A percentile compares a stretch with the other conserved stretches of the same genome.
These are phyloP conservation scores for Biscogniauxia marginata DNA, from an alignment of 2,329 filamentous ascomycete genomes.

Conservation along the genomic window DNA sequence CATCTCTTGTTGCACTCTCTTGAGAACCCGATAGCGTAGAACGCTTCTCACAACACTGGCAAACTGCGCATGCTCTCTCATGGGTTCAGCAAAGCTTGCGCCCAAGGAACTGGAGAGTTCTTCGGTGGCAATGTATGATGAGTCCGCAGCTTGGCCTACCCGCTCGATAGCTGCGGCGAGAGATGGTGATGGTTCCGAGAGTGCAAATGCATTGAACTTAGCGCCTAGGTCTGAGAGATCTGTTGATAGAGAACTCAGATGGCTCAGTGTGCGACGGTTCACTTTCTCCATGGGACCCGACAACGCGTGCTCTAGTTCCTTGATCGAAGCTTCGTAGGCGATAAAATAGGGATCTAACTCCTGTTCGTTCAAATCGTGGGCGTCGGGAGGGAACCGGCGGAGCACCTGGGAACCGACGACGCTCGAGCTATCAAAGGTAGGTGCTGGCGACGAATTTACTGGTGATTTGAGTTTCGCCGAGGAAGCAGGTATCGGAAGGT, in stretches of 20 bases:
- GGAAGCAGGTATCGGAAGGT: constrained; percentile 78
- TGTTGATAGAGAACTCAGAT: constrained; percentile 77
- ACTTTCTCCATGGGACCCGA: constrained; percentile 96
- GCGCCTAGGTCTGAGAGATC: constrained; percentile 92
- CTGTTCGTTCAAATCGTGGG: constrained; percentile 74
- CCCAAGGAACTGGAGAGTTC: constrained; percentile 86
- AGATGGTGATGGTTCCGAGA: constrained; percentile 86
- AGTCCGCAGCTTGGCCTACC: constrained; percentile 90
- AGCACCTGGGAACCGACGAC: constrained; percentile 56
- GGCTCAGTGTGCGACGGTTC: constrained; percentile 83
- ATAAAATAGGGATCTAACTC: constrained; percentile 96
- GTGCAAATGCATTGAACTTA: constrained; percentile 93
- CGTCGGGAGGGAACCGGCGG: constrained; percentile 78
- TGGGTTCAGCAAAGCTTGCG: constrained; percentile 92
- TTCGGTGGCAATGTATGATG: constrained; percentile 92
- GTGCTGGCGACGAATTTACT: constrained; percentile 36
- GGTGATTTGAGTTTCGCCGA: constrained; percentile 80
- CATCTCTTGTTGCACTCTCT: constrained; percentile 96
- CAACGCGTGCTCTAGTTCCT: constrained; percentile 83
- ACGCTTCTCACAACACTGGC: constrained; percentile 90
- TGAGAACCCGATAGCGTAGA: constrained; percentile 84
- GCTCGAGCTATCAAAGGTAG: constrained; percentile 37
- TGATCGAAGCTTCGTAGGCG: constrained; percentile 86
- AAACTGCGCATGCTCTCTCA: constrained; percentile 97
- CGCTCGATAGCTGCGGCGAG: constrained; percentile 92